Conservation (phyloP, 1,284 basidiomycete species). For the Malassezia caprae region DNA sequence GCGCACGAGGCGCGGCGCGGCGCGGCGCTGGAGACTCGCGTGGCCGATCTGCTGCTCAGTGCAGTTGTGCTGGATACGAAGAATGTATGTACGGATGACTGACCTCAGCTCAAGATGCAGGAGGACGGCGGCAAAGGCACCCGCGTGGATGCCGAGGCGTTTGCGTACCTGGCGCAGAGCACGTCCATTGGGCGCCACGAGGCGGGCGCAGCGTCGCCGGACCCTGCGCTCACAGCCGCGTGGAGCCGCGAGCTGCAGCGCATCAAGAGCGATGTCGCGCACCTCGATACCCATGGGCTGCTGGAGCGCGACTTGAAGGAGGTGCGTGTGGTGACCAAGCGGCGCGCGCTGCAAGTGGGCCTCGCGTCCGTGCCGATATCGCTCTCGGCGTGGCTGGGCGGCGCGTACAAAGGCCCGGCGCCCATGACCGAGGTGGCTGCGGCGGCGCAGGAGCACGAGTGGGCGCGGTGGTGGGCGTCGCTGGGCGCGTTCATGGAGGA, state of each 20-base stretch:
- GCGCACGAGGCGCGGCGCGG: conserved; percentile 15
- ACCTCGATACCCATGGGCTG: conserved; percentile 10
- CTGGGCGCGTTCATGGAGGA: conserved; percentile 28
- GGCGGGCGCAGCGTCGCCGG: neutral
- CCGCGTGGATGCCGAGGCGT: conserved; percentile 22
- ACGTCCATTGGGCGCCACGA: conserved; percentile 24
- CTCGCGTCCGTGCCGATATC: conserved; percentile 32
- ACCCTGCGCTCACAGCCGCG: neutral
- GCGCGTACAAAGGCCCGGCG: conserved; percentile 16
- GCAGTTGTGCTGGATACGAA: conserved; percentile 50
- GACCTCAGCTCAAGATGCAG: conserved; percentile 11
- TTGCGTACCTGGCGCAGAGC: conserved; percentile 22
- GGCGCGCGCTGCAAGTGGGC: conserved; percentile 10
- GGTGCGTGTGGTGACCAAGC: neutral
- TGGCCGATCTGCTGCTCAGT: conserved; percentile 40
- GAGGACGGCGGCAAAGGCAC: conserved; percentile 28
- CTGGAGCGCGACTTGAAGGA: conserved; percentile 14
- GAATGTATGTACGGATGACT: conserved; percentile 20
- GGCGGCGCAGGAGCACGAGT: conserved; percentile 21
- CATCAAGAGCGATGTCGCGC: conserved; percentile 69
- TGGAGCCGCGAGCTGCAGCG: conserved; percentile 58
- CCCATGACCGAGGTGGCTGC: conserved; percentile 13
- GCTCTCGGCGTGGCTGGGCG: conserved; percentile 26
- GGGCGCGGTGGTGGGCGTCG: conserved; percentile 30
- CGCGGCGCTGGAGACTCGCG: neutral